These are phyloP conservation scores for Globisporangium camurandrum DNA, from an alignment of 352 stramenopile genomes.

Conservation along the genomic window DNA sequence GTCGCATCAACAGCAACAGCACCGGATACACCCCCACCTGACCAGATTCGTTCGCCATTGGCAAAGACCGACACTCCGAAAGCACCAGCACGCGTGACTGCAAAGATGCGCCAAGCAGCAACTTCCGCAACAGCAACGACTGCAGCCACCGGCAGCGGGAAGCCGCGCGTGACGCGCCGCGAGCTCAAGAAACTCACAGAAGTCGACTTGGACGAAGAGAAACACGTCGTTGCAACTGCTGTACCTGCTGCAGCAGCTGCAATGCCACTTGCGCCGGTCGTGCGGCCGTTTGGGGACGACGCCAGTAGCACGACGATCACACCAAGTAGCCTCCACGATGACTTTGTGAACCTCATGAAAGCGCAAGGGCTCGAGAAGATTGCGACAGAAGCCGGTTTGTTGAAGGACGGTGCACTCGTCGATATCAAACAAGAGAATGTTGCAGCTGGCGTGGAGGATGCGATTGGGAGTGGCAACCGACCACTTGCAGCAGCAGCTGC, in stretches of 20 bases:
- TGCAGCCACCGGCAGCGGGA: slow-evolving; percentile 15
- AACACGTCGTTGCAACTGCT: slow-evolving; percentile 16
- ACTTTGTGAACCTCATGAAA: slow-evolving; percentile 86
- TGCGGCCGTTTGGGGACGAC: slow-evolving; percentile 35
- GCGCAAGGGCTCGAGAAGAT: slow-evolving; percentile 78
- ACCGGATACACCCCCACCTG: slow-evolving; percentile 20
- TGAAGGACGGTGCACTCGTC: slow-evolving; percentile 67
- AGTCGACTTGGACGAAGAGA: slow-evolving; percentile 69
- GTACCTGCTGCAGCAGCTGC: neutral
- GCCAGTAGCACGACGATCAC: slow-evolving; percentile 27
- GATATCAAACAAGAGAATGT: slow-evolving; percentile 41
- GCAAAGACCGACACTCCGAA: slow-evolving; percentile 29
- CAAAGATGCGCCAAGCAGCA: slow-evolving; percentile 32
- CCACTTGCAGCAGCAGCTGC: too few relatives aligned
- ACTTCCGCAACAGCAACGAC: slow-evolving; percentile 2
- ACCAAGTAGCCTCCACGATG: slow-evolving; percentile 74
- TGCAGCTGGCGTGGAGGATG: neutral
- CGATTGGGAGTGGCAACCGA: neutral
- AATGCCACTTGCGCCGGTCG: neutral
- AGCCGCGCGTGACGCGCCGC: slow-evolving; percentile 53
- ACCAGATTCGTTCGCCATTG: slow-evolving; percentile 25
- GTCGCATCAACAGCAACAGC: too few relatives aligned
- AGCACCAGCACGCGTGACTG: slow-evolving; percentile 25
- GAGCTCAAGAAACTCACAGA: slow-evolving; percentile 78
- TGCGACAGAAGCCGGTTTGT: slow-evolving; percentile 62